These are phyloP conservation scores for Nakazawaea ambrosiae DNA, from an alignment of 805 yeast genomes.

Conservation along the genomic window DNA sequence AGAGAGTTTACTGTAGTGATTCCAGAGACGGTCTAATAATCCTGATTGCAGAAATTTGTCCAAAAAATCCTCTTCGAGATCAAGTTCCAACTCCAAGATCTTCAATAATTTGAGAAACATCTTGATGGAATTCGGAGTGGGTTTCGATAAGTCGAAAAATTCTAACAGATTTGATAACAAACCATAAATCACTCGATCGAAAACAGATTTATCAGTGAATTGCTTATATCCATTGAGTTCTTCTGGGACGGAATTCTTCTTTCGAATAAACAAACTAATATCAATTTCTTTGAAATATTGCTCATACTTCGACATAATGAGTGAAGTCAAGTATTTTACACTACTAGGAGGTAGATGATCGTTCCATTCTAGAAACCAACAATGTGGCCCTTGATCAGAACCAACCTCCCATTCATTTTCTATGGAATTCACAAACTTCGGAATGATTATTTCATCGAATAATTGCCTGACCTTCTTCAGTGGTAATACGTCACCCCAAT, in stretches of 20 bases:
- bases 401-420: slow-evolving; percentile 28
- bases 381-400: slow-evolving; percentile 15
- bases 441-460: slow-evolving; percentile 25
- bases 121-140: neutral
- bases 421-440: slow-evolving; percentile 28
- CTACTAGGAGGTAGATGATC: slow-evolving; percentile 10
- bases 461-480: slow-evolving; percentile 21
- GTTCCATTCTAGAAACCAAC: slow-evolving; percentile 23
- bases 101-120: neutral
- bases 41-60: slow-evolving; percentile 2
- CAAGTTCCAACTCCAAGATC: slow-evolving; percentile 1
- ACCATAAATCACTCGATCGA: no score
- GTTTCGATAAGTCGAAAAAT: slow-evolving; percentile 15
- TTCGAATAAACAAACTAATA: slow-evolving; percentile 2
- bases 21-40: slow-evolving; percentile 1
- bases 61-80: neutral
- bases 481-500: slow-evolving; percentile 34
- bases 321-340: slow-evolving; percentile 12
- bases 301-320: slow-evolving; percentile 15
- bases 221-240: slow-evolving; percentile 30
- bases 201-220: no score
- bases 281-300: slow-evolving; percentile 9
- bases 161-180: slow-evolving; percentile 44
- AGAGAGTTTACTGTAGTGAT: neutral
- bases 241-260: slow-evolving; percentile 7